These are phyloP conservation scores for Nakazawaea molendinolei DNA, from an alignment of 805 yeast species.

Conservation along the genomic window DNA sequence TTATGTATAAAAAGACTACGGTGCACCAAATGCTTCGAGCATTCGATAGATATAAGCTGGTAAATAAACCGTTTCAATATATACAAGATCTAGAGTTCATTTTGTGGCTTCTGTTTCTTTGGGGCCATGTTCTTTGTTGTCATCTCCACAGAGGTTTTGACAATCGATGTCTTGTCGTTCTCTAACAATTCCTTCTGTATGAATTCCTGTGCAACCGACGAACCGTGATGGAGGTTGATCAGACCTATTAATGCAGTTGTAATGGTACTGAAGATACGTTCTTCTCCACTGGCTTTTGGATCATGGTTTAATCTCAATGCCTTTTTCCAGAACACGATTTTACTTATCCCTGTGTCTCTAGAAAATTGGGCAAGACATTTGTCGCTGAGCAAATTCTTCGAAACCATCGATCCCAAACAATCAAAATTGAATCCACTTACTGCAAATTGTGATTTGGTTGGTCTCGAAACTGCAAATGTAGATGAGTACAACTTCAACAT, in stretches of 20 bases:
- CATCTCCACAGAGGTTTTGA: constrained; percentile 10
- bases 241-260: constrained; percentile 64
- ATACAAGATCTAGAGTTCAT: not conserved
- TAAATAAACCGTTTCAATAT: too few species aligned
- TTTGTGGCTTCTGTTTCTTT: not conserved
- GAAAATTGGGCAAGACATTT: constrained; percentile 46
- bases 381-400: constrained; percentile 46
- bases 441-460: constrained; percentile 25
- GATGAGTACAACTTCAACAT: constrained; percentile 45
- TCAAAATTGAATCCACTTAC: constrained; percentile 49
- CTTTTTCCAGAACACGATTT: constrained; percentile 61
- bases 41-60: too few species aligned
- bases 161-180: constrained; percentile 11
- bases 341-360: constrained; percentile 37
- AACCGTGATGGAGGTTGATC: constrained; percentile 56
- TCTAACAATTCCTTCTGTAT: constrained; percentile 43
- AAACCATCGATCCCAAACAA: constrained; percentile 48
- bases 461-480: constrained; percentile 29
- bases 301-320: constrained; percentile 28
- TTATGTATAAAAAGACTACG: too few species aligned
- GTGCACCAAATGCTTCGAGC: too few species aligned
- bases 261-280: constrained; percentile 47
- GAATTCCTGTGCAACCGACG: constrained; percentile 48
- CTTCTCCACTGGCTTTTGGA: constrained; percentile 47
- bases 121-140: constrained; percentile 13